Percentiles rank a stretch among this genome's conserved stretches.
phyloP scores from a whole-genome alignment of 257 asterid genomes.

The Nicotiana tomentosiformis region DNA sequence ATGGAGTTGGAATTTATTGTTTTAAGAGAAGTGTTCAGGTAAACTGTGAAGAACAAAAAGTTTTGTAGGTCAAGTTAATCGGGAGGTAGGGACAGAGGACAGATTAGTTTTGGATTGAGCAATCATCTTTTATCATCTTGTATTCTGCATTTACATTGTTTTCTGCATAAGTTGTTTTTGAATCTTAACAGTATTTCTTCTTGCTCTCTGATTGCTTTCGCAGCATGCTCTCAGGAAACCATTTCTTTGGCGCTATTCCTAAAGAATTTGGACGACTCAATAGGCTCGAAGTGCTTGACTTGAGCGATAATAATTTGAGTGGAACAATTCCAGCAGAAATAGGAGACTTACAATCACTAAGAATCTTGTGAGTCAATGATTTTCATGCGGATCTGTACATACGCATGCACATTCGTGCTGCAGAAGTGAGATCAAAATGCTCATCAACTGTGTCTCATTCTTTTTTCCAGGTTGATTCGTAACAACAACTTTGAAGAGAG shows the following conservation, averaged over 20 bases:
- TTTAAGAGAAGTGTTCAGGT: too few relatives aligned
- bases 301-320: slow-evolving; percentile 62
- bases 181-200: not conserved
- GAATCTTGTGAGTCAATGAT: slow-evolving; percentile 45
- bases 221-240: slow-evolving; percentile 58
- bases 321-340: slow-evolving; percentile 77
- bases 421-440: not conserved
- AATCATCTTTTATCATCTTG: not conserved
- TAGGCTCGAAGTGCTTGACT: slow-evolving; percentile 60
- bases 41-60: not conserved
- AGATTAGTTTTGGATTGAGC: not conserved
- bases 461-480: slow-evolving; percentile 55
- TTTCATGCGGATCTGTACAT: not conserved
- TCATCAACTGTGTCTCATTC: not conserved
- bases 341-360: slow-evolving; percentile 51
- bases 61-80: not conserved
- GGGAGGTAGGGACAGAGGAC: not conserved
- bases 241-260: slow-evolving; percentile 62
- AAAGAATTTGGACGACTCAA: slow-evolving; percentile 54
- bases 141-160: not conserved
- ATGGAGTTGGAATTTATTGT: too few relatives aligned
- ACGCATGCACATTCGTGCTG: not conserved
- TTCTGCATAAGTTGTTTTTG: not conserved
- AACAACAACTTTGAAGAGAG: slow-evolving; percentile 63
- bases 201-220: not conserved